Base-by-base conservation (phyloP, 768 basidiomycete genomes). In the Tricholoma hemisulphureum region DNA sequence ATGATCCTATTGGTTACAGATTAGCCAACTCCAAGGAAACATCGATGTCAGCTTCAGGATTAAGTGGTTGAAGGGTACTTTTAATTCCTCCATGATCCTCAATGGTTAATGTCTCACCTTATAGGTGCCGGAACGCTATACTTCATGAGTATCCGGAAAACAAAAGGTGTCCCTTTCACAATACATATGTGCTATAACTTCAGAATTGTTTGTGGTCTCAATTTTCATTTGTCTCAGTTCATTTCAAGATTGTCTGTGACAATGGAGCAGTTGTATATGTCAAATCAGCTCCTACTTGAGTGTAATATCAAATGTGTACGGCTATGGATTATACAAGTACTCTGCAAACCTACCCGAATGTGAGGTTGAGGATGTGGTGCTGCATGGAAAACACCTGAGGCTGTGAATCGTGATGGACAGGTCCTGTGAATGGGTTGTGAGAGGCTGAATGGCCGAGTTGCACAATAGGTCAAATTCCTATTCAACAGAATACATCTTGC, bases 61-160 rank as follows among this genome's bases (percentile, higher is more conserved):
- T 32, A 87, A 83, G 63, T 91, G 90, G 2, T 84, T 88, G 41
- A 83, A 79, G 75, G 83, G 90, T 85, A 21, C 45, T 76, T 67
- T 6, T 41, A 6, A 56, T 43, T 29, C 41, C 24, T 11, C 16
- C 48, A 20, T 3, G 50, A n/a, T 43, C 20, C 28, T 18, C 26
- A 29, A 13, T 2, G 10, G 8, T 28, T n/a, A n/a, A n/a, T 8
- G 9, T n/a, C 60, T 18, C 18, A 26, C 21, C 43, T 26, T 23
- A 6, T 57, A 91, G 89, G 82, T 18, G 77, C 84, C 18, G 91
- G 91, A 6, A 93, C 89, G 16, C 69, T 92, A 2, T 92, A 93
- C 66, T 93, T 92, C 68, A 92, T 89, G 2, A 91, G 89, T 68
- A 87, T 93, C 56, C 80, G 91, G 41, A 87, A 84, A 73, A 83